These are phyloP conservation scores for Cinnamomum micranthum DNA, from an alignment of 164 flowering plant species.

Conservation along the genomic window DNA sequence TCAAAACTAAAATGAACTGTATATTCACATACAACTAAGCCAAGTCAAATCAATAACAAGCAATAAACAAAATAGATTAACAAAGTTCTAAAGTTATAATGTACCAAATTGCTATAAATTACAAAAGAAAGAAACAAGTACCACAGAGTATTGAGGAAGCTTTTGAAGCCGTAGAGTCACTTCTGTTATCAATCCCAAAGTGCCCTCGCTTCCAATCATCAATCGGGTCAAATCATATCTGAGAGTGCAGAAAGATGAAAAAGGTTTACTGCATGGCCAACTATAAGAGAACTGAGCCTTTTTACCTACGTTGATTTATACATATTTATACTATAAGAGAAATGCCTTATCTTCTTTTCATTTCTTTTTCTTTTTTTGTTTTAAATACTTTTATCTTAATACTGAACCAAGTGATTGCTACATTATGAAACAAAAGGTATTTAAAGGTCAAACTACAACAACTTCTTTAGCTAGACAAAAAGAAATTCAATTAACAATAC, in stretches of 20 bases:
- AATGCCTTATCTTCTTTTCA: too few species aligned
- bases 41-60: not conserved
- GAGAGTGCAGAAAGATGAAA: not conserved
- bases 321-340: too few species aligned
- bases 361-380: too few species aligned
- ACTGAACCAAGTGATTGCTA: not conserved
- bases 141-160: slow-evolving; percentile 90
- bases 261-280: not conserved
- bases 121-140: slow-evolving; percentile 22
- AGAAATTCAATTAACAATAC: too few species aligned
- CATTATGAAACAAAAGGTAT: not conserved
- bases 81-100: not conserved
- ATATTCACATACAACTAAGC: not conserved
- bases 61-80: not conserved
- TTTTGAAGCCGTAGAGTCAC: slow-evolving; percentile 88
- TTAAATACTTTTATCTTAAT: not conserved
- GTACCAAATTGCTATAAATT: not conserved
- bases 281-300: not conserved
- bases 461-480: too few species aligned
- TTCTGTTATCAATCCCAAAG: slow-evolving; percentile 92
- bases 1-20: not conserved
- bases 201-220: slow-evolving; percentile 98
- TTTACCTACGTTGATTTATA: too few species aligned
- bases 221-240: slow-evolving; percentile 96
- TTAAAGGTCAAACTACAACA: not conserved